Conservation (phyloP, 2,329 filamentous ascomycete genomes). For the Botryotinia globosa region DNA sequence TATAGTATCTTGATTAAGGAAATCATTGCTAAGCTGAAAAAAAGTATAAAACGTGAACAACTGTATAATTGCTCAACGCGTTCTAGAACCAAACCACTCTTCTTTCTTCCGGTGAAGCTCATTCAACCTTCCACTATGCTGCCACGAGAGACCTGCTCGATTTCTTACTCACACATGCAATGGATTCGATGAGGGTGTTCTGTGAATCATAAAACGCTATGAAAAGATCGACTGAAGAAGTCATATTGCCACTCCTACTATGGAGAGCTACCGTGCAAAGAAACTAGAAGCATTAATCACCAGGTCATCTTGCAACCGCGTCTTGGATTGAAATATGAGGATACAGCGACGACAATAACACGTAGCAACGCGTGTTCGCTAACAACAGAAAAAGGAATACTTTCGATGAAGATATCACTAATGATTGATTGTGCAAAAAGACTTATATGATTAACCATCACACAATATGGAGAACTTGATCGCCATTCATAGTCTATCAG, state of each 20-base stretch:
- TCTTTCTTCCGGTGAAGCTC: neutral
- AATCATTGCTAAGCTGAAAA: neutral
- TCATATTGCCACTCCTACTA: neutral
- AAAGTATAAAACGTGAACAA: neutral
- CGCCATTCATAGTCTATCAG: neutral
- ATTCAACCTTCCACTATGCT: neutral
- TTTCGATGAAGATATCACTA: neutral
- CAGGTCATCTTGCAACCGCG: neutral
- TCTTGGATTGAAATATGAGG: neutral
- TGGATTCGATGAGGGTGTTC: fast-evolving
- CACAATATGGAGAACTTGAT: neutral
- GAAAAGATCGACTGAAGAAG: too few relatives aligned
- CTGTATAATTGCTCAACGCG: neutral
- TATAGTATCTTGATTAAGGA: neutral
- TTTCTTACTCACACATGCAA: neutral
- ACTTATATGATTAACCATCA: neutral
- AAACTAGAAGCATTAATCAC: neutral
- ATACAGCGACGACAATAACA: neutral
- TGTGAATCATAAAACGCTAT: neutral
- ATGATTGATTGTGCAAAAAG: neutral
- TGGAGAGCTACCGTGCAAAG: neutral
- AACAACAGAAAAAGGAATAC: neutral
- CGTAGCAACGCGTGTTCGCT: neutral
- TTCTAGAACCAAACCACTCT: neutral
- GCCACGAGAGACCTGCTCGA: neutral